Percentiles rank a stretch among this genome's conserved stretches.
Evolutionary conservation across 768 basidiomycete genomes (phyloP).

Genomic region (Mycena filopes): DNA sequence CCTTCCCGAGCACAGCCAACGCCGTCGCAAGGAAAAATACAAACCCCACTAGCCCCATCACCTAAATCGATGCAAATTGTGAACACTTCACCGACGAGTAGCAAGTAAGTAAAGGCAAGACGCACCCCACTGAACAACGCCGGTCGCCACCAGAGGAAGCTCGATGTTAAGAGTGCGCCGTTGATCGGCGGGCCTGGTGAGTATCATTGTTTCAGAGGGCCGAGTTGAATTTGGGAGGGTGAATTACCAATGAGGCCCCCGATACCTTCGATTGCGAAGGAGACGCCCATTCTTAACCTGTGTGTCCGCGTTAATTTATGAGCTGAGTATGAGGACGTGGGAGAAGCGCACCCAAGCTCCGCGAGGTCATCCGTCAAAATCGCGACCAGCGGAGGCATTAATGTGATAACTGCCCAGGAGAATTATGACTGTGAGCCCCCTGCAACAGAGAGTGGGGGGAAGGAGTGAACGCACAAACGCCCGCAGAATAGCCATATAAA

Average conservation of each 20-base stretch:
- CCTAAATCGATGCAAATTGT: background rate
- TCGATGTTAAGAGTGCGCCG: constrained; percentile 47
- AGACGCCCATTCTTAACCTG: constrained; percentile 40
- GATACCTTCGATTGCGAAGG: constrained; percentile 29
- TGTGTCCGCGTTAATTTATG: background rate
- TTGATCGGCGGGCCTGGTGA: constrained; percentile 53
- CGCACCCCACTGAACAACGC: constrained; percentile 47
- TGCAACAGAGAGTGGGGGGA: no score
- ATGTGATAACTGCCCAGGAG: constrained; percentile 46
- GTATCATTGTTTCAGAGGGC: constrained; percentile 9
- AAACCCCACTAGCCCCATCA: background rate
- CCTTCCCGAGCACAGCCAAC: background rate
- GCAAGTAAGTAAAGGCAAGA: background rate
- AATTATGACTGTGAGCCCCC: no score
- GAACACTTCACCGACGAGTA: no score
- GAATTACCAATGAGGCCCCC: background rate
- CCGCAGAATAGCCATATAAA: constrained; percentile 47
- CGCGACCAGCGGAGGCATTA: constrained; percentile 45
- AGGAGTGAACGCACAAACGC: constrained; percentile 48
- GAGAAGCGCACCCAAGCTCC: constrained; percentile 48
- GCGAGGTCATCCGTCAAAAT: constrained; percentile 42
- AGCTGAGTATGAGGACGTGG: background rate
- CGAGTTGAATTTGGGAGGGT: background rate
- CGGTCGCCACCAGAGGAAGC: constrained; percentile 51
- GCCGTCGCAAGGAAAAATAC: background rate